Evolutionary conservation across 768 basidiomycete species (phyloP).

Genomic region (Collybia sordida): DNA sequence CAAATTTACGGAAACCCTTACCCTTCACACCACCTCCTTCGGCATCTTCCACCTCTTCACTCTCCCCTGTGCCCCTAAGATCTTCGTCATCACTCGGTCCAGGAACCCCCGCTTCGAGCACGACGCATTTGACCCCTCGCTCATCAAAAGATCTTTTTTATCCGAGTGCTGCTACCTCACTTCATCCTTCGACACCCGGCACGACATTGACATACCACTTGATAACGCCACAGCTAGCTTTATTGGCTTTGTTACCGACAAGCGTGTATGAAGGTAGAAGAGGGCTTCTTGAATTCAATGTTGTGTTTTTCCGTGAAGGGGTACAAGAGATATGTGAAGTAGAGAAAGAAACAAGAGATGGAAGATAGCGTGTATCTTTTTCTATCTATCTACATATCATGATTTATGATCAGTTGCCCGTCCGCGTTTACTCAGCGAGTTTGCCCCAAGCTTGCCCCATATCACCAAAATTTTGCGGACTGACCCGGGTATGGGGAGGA

Average conservation of each 20-base stretch:
- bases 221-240: conserved; percentile 68
- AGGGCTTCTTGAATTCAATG: conserved; percentile 83
- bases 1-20: conserved; percentile 24
- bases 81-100: conserved; percentile 16
- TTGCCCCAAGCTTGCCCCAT: background rate
- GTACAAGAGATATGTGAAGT: conserved; percentile 80
- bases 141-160: conserved; percentile 54
- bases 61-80: conserved; percentile 17
- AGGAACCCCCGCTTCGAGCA: too few species aligned
- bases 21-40: conserved; percentile 25
- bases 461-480: conserved; percentile 2
- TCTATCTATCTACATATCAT: background rate
- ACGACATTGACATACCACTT: conserved; percentile 85
- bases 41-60: conserved; percentile 21
- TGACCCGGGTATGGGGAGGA: conserved; percentile 7
- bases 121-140: conserved; percentile 2
- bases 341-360: conserved; percentile 57
- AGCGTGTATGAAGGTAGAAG: conserved; percentile 69
- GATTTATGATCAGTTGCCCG: background rate
- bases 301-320: conserved; percentile 82
- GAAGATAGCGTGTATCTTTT: conserved; percentile 18
- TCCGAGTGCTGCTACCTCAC: conserved; percentile 65
- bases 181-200: conserved; percentile 57
- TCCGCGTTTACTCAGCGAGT: background rate
- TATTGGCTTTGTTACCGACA: conserved; percentile 74